Evolutionary conservation across 208 protist genomes (phyloP), one percentile per base, ranked within the genome.

Genomic region (Leishmania lainsoni): DNA sequence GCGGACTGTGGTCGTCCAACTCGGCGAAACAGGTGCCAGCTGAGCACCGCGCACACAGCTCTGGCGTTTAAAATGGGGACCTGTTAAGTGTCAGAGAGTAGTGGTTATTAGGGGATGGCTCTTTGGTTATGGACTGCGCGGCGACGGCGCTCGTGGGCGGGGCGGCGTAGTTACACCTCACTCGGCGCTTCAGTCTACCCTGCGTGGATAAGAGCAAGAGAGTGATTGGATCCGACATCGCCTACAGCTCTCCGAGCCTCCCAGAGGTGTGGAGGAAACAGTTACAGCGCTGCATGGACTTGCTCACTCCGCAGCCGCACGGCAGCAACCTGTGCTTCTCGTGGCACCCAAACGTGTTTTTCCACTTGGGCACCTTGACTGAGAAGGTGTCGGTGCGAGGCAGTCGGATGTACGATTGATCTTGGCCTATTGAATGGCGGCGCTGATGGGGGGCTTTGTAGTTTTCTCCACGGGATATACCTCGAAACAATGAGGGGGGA

Each of bases 191-290:
- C 32, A 56, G 76, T 48, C 56, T 80, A n/a, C 45, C 75, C 1
- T 69, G 65, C 1, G 75, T 83, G 45, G 79, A 76, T 58, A 79
- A 76, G 75, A 83, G 80, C 66, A 83, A 83, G 66, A 56, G 65
- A 5, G 42, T 68, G 5, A 56, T 72, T 26, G 75, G 68, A 20
- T 49, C 68, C 0, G 66, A 66, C 17, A 58, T 78, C 51, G 78
- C 80, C 9, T 29, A 75, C 29, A 65, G 80, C 75, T 79, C 54
- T 66, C 74, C 71, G 52, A 69, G 39, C 75, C 74, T 83, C 29
- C 22, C 51, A 6, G 80, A 83, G 45, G 66, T 39, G 52, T 80
- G 80, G 66, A 79, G 79, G 66, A 76, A 65, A 54, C 56, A 59
- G 12, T 68, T 56, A 56, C 66, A 66, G 1, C 70, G 56, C 52